phyloP scores from a whole-genome alignment of 495 filamentous ascomycete species.

The Xylaria grammica region DNA sequence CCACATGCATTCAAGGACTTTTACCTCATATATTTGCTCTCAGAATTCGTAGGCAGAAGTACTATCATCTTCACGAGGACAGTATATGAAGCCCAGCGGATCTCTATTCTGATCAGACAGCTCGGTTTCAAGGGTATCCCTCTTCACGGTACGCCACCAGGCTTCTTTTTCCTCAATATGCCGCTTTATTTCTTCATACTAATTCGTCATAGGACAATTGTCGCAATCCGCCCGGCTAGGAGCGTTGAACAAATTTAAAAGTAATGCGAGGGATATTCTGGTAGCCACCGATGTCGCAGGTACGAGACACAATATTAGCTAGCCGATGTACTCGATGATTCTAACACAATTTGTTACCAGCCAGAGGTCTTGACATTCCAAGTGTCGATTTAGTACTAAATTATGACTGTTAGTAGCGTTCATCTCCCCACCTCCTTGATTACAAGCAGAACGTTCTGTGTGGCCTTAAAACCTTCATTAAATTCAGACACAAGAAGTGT shows the following conservation, averaged over 20 bases:
- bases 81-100: constrained; percentile 83
- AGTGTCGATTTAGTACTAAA: constrained; percentile 89
- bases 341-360: constrained; percentile 35
- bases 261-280: constrained; percentile 74
- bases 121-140: constrained; percentile 86
- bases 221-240: constrained; percentile 83
- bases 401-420: constrained; percentile 58
- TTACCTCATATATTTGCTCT: constrained; percentile 84
- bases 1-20: constrained; percentile 90
- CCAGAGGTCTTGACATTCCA: constrained; percentile 93
- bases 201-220: constrained; percentile 47
- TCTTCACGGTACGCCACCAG: constrained; percentile 71
- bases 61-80: constrained; percentile 93
- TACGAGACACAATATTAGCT: background rate
- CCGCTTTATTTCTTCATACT: background rate
- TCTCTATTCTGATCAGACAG: constrained; percentile 79
- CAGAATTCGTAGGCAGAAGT: constrained; percentile 81
- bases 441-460: background rate
- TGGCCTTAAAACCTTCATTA: background rate
- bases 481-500: background rate
- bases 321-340: background rate
- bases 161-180: background rate
- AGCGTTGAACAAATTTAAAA: constrained; percentile 83
- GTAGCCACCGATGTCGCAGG: constrained; percentile 92
- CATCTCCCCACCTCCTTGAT: background rate